phyloP scores from a whole-genome alignment of 2,329 filamentous ascomycete genomes.

The Epichloe glyceriae region DNA sequence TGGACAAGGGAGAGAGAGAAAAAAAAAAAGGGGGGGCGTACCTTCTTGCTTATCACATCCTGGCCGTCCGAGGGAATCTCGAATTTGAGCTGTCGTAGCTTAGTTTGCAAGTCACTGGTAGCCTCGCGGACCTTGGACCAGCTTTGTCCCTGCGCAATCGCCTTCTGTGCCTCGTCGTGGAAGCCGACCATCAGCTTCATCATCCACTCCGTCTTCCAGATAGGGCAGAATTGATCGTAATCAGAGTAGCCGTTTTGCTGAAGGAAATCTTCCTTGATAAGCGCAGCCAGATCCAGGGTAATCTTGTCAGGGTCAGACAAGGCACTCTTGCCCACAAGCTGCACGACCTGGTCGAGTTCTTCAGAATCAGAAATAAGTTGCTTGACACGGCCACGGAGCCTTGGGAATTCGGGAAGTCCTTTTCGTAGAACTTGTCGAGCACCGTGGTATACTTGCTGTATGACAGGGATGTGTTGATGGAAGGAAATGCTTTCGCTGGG shows the following conservation, averaged over 20 bases:
- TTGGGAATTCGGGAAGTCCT: conserved; percentile 87
- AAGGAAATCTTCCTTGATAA: conserved; percentile 97
- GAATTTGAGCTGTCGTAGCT: conserved; percentile 90
- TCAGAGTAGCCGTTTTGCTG: conserved; percentile 99
- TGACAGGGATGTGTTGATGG: conserved; percentile 85
- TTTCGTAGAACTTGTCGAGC: conserved; percentile 88
- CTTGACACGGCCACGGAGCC: conserved; percentile 83
- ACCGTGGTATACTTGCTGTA: conserved; percentile 93
- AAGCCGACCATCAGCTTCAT: conserved; percentile 99
- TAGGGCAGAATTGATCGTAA: conserved; percentile 97
- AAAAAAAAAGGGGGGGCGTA: conserved; percentile 22
- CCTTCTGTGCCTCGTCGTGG: conserved; percentile 96
- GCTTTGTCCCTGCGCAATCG: conserved; percentile 74
- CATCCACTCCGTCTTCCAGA: conserved; percentile 99
- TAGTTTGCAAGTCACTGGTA: conserved; percentile 72
- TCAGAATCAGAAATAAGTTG: conserved; percentile 90
- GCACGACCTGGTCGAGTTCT: conserved; percentile 95
- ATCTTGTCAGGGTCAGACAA: conserved; percentile 97
- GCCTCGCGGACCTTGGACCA: conserved; percentile 91
- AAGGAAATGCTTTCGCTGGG: conserved; percentile 97
- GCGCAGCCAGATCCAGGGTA: conserved; percentile 76
- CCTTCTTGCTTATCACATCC: conserved; percentile 72
- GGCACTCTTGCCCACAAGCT: conserved; percentile 94
- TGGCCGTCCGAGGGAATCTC: conserved; percentile 80
- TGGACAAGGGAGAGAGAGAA: background rate